phyloP scores from a whole-genome alignment of 352 stramenopile genomes.

The Phytopythium kandeliae region DNA sequence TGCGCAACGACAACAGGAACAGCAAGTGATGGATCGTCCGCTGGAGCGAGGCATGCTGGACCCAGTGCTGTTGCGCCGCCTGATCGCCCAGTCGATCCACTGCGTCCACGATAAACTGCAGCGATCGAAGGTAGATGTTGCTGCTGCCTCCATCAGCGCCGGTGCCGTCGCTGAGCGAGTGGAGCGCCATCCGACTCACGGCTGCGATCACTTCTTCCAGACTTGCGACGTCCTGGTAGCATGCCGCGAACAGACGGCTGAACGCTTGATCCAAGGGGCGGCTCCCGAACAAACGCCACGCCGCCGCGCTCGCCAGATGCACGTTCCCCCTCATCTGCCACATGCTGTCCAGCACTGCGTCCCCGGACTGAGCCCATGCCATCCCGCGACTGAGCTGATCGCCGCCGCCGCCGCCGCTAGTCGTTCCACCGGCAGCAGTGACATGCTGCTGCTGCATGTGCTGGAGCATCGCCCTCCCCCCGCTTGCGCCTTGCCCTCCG shows the following conservation, averaged over 20 bases:
- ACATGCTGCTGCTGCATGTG: background rate
- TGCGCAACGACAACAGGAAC: conserved; percentile 42
- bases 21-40: conserved; percentile 44
- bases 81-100: conserved; percentile 3
- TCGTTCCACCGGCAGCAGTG: background rate
- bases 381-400: conserved; percentile 24
- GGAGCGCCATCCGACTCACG: conserved; percentile 41
- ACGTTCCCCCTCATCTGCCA: conserved; percentile 68
- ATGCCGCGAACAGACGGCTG: conserved; percentile 38
- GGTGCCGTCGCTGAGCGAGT: conserved; percentile 4
- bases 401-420: background rate
- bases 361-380: conserved; percentile 46
- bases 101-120: conserved; percentile 30
- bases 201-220: conserved; percentile 39
- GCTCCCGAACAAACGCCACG: conserved; percentile 49
- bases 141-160: background rate
- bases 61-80: conserved; percentile 11
- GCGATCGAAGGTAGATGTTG: conserved; percentile 22
- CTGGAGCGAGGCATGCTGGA: conserved; percentile 35
- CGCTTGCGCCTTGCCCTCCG: conserved; percentile 3
- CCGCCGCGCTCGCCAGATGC: conserved; percentile 29
- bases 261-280: conserved; percentile 41
- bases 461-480: conserved; percentile 2
- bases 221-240: conserved; percentile 49
- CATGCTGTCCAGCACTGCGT: conserved; percentile 48